Conservation (phyloP, 2,329 filamentous ascomycete species). For the Pochonia chlamydosporia region DNA sequence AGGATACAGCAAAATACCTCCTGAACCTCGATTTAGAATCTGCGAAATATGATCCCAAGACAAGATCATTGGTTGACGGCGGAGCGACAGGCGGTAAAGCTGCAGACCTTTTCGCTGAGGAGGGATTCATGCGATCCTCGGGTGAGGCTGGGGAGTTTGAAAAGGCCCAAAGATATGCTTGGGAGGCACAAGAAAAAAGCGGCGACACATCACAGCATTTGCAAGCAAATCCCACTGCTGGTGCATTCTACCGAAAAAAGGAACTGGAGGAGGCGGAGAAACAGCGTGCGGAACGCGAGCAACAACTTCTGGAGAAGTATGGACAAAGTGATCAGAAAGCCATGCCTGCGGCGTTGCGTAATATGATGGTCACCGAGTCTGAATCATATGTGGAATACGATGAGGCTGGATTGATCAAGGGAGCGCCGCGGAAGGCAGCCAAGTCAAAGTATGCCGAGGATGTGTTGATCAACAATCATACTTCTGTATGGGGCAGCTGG, state of each 20-base stretch:
- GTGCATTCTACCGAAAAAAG: slow-evolving; percentile 76
- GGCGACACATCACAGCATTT: slow-evolving; percentile 79
- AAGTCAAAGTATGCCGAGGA: slow-evolving; percentile 94
- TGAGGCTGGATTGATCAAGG: slow-evolving; percentile 82
- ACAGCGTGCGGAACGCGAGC: slow-evolving; percentile 62
- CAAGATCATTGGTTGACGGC: slow-evolving; percentile 79
- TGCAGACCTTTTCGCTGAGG: slow-evolving; percentile 80
- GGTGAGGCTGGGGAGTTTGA: slow-evolving; percentile 94
- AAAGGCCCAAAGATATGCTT: slow-evolving; percentile 81
- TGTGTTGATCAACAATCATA: slow-evolving; percentile 84
- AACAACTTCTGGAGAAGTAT: slow-evolving; percentile 74
- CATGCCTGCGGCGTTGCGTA: slow-evolving; percentile 56
- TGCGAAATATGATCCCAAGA: slow-evolving; percentile 97
- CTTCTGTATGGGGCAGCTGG: slow-evolving; percentile 92
- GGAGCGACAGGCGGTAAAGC: slow-evolving; percentile 76
- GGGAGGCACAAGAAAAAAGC: slow-evolving; percentile 85
- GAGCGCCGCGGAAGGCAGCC: slow-evolving; percentile 66
- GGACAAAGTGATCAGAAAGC: slow-evolving; percentile 57
- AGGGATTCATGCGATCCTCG: slow-evolving; percentile 82
- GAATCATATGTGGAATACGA: slow-evolving; percentile 94
- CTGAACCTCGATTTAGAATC: slow-evolving; percentile 93
- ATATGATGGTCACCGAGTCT: slow-evolving; percentile 68
- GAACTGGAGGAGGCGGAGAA: slow-evolving; percentile 67
- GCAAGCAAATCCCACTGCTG: slow-evolving; percentile 93
- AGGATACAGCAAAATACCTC: slow-evolving; percentile 96